Percentiles rank a stretch among this genome's conserved stretches.
Conservation (phyloP, 148 eudicot genomes). For the Dysphania ambrosioides region DNA sequence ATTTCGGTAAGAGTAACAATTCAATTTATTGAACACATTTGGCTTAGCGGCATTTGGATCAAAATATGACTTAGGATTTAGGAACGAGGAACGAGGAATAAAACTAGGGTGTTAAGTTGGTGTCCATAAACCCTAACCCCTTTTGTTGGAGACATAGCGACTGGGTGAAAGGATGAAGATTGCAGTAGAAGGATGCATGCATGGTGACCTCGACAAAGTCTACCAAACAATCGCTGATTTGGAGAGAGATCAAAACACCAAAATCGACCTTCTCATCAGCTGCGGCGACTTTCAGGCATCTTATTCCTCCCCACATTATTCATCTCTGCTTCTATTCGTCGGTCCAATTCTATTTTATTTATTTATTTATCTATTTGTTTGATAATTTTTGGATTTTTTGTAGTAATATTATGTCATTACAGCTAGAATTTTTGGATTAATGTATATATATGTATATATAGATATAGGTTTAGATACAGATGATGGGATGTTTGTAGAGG, state of each 20-base stretch:
- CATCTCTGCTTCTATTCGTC: background rate
- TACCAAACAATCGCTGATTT: conserved; percentile 77
- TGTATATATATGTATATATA: no score
- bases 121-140: conserved; percentile 15
- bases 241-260: conserved; percentile 62
- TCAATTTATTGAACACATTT: no score
- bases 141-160: background rate
- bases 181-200: conserved; percentile 99
- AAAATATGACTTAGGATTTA: no score
- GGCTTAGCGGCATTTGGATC: no score
- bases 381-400: no score
- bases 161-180: conserved; percentile 62
- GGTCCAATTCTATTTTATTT: background rate
- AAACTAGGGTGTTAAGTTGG: no score
- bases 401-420: no score
- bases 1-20: no score
- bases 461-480: no score
- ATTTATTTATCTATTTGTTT: background rate
- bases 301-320: background rate
- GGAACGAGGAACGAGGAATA: no score
- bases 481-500: background rate
- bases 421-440: no score
- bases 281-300: conserved; percentile 96
- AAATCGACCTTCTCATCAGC: conserved; percentile 88
- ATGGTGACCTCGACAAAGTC: conserved; percentile 87